Evolutionary conservation across 2,329 filamentous ascomycete species (phyloP).

Genomic region (Colletotrichum melonis): DNA sequence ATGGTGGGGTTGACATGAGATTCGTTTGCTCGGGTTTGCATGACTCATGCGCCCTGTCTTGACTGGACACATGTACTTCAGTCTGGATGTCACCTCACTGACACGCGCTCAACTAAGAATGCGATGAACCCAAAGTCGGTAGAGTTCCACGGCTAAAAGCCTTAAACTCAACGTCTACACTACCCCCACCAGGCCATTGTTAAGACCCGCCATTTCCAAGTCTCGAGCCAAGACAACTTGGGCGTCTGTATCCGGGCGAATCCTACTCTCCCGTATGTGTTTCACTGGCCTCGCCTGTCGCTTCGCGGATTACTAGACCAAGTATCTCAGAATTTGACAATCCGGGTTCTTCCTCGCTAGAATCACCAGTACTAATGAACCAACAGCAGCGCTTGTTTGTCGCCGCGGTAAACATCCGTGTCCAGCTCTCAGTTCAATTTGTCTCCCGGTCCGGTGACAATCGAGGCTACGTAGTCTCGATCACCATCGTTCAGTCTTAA

Average conservation of each 20-base stretch:
- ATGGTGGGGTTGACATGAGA: not conserved
- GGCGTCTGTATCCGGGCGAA: not conserved
- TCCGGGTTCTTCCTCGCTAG: not conserved
- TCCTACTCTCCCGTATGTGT: not conserved
- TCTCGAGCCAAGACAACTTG: not conserved
- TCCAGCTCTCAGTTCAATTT: not conserved
- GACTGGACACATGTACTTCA: not conserved
- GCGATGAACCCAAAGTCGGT: not conserved
- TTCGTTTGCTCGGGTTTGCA: not conserved
- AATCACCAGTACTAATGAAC: not conserved
- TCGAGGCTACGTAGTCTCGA: not conserved
- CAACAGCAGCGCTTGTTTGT: not conserved
- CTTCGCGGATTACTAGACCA: not conserved
- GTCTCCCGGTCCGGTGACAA: not conserved
- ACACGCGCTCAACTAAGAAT: not conserved
- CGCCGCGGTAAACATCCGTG: not conserved
- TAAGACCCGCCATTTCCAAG: not conserved
- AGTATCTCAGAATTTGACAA: not conserved
- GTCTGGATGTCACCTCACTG: not conserved
- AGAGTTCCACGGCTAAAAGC: too few relatives aligned
- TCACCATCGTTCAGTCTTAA: not conserved
- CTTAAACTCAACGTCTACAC: not conserved
- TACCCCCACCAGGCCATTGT: not conserved
- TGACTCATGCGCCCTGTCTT: not conserved
- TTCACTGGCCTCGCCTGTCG: rapidly evolving